Conservation (phyloP, 331 rosid genomes). For the Quercus tomentella region DNA sequence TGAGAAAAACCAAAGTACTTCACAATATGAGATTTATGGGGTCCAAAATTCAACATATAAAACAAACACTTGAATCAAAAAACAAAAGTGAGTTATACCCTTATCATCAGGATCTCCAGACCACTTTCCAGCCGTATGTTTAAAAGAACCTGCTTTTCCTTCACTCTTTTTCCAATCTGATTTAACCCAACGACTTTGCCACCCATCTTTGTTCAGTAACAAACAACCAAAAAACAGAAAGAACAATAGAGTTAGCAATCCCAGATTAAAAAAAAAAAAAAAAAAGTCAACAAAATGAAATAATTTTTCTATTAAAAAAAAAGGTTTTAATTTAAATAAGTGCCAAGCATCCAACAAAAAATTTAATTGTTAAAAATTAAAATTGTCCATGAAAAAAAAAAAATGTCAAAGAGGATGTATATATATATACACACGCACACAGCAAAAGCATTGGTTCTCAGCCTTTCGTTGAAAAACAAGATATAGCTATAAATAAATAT, state of each 20-base stretch:
- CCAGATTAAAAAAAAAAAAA: background rate
- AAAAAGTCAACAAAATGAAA: background rate
- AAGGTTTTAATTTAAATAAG: background rate
- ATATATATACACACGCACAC: too few relatives aligned
- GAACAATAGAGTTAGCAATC: background rate
- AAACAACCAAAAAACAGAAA: constrained; percentile 7
- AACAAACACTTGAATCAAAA: background rate
- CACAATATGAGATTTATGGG: background rate
- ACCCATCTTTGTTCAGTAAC: constrained; percentile 44
- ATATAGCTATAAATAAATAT: too few relatives aligned
- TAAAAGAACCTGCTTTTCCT: constrained; percentile 84
- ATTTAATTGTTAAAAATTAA: background rate
- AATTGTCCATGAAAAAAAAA: background rate
- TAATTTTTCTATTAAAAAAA: too few relatives aligned
- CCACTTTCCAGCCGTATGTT: constrained; percentile 75
- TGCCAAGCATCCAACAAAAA: background rate
- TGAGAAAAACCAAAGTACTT: background rate
- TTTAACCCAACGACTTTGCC: constrained; percentile 69
- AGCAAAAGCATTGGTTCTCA: too few relatives aligned
- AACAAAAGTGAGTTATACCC: constrained; percentile 36
- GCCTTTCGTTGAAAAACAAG: background rate
- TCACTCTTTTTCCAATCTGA: constrained; percentile 74
- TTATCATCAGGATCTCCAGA: constrained; percentile 75
- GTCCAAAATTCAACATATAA: background rate
- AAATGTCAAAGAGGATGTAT: background rate